A percentile compares a stretch with the other conserved stretches of the same genome.
phyloP scores from a whole-genome alignment of 768 basidiomycete genomes.

The Lactarius sp. region DNA sequence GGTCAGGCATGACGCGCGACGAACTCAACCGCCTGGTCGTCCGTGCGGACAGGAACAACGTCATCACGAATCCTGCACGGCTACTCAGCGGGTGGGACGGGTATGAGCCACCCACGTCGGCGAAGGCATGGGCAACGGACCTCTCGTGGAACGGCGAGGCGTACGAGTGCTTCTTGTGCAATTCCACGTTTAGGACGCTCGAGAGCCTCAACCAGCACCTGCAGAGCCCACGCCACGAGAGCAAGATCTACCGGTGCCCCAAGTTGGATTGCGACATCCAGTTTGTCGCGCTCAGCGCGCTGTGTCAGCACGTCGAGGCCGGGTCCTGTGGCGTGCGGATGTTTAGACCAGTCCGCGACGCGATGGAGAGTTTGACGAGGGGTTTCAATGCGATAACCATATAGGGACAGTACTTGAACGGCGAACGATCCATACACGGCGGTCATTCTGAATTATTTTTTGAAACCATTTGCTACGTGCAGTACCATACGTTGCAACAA shows the following conservation, averaged over 20 bases:
- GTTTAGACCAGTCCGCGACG: slow-evolving; percentile 12
- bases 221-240: slow-evolving; percentile 42
- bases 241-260: slow-evolving; percentile 17
- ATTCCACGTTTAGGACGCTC: slow-evolving; percentile 37
- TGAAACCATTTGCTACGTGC: no score
- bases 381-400: slow-evolving; percentile 2
- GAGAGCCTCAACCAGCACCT: slow-evolving; percentile 55
- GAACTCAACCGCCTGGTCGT: slow-evolving; percentile 20
- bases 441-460: no score
- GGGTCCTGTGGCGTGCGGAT: slow-evolving; percentile 7
- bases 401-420: not conserved
- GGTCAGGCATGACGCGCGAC: slow-evolving; percentile 43
- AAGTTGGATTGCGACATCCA: not conserved
- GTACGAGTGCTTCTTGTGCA: slow-evolving; percentile 65
- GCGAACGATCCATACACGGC: no score
- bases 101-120: not conserved
- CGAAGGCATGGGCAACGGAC: slow-evolving; percentile 33
- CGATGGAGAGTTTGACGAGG: slow-evolving; percentile 12
- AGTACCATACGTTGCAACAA: no score
- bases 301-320: slow-evolving; percentile 9
- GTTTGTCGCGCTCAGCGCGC: not conserved
- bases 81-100: not conserved
- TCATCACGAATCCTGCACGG: slow-evolving; percentile 10
- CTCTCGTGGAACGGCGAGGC: slow-evolving; percentile 38
- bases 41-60: slow-evolving; percentile 3